These are phyloP conservation scores for Entomortierella chlamydospora DNA, from an alignment of 192 early-diverging fungal genomes.

Conservation along the genomic window DNA sequence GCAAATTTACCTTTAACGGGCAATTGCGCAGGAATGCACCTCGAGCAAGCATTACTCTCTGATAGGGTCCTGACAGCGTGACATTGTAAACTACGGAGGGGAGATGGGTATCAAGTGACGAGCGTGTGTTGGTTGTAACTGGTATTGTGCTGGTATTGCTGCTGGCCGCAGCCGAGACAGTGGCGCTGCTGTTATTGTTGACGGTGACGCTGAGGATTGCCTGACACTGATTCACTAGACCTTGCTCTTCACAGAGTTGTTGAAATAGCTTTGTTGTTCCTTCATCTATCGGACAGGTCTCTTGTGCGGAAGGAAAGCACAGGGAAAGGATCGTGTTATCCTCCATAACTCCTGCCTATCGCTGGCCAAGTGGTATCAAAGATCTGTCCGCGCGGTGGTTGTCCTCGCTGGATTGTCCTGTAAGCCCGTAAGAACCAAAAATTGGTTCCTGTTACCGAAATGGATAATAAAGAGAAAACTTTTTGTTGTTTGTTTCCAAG, in stretches of 20 bases:
- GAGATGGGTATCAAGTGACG: conserved; percentile 47
- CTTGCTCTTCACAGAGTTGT: conserved; percentile 36
- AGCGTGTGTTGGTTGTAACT: background rate
- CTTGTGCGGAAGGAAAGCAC: conserved; percentile 40
- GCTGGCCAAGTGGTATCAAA: background rate
- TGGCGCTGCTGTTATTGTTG: conserved; percentile 9
- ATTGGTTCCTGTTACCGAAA: background rate
- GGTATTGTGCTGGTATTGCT: background rate
- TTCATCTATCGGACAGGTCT: conserved; percentile 21
- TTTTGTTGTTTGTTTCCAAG: too few relatives aligned
- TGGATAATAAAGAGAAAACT: background rate
- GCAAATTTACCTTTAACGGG: conserved; percentile 56
- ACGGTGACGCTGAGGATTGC: conserved; percentile 20
- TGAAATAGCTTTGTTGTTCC: conserved; percentile 24
- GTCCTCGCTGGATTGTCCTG: background rate
- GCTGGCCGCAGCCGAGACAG: background rate
- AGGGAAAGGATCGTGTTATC: conserved; percentile 50
- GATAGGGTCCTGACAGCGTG: conserved; percentile 53
- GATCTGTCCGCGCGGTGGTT: background rate
- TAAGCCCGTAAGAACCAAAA: background rate
- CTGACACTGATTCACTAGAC: conserved; percentile 28
- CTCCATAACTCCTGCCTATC: conserved; percentile 27
- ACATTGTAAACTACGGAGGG: conserved; percentile 55
- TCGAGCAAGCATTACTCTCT: conserved; percentile 53
- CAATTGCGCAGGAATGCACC: conserved; percentile 56